A percentile compares a stretch with the other conserved stretches of the same genome.
Conservation (phyloP, 2,329 filamentous ascomycete genomes). For the Atkinsonella texensis region DNA sequence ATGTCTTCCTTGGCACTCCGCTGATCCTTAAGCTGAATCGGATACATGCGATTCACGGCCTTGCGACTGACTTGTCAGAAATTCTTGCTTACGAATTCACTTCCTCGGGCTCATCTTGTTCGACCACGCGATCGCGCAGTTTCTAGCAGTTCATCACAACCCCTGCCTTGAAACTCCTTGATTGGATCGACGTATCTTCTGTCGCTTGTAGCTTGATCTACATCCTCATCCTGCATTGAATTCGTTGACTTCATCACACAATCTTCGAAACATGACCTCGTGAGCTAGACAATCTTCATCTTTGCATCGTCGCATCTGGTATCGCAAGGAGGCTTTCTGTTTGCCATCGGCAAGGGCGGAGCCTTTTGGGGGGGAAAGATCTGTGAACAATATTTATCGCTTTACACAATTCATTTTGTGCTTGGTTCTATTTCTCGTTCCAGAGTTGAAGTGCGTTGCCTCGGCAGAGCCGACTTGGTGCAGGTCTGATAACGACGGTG, state of each 20-base stretch:
- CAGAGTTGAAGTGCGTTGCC: conserved; percentile 1
- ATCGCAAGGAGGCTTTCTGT: conserved; percentile 2
- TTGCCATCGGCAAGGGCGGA: conserved; percentile 1
- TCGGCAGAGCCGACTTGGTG: not conserved
- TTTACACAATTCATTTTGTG: conserved; percentile 2
- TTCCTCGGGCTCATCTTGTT: not conserved
- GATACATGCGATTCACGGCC: not conserved
- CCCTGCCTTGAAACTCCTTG: not conserved
- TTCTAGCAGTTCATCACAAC: not conserved
- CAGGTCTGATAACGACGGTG: conserved; percentile 4
- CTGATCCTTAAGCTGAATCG: not conserved
- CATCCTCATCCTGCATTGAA: not conserved
- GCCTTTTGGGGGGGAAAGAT: not conserved
- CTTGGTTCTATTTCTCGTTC: conserved; percentile 3
- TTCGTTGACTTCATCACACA: not conserved
- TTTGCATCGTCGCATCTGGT: conserved; percentile 1
- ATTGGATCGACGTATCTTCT: not conserved
- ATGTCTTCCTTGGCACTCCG: not conserved
- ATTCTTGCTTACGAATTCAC: not conserved
- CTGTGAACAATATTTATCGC: conserved; percentile 4
- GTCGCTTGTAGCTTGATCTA: not conserved
- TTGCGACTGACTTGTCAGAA: not conserved
- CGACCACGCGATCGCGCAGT: not conserved
- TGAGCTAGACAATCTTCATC: conserved; percentile 3
- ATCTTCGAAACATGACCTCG: conserved; percentile 1